Evolutionary conservation across 2,329 filamentous ascomycete genomes (phyloP).

Genomic region (Exophiala oligosperma): DNA sequence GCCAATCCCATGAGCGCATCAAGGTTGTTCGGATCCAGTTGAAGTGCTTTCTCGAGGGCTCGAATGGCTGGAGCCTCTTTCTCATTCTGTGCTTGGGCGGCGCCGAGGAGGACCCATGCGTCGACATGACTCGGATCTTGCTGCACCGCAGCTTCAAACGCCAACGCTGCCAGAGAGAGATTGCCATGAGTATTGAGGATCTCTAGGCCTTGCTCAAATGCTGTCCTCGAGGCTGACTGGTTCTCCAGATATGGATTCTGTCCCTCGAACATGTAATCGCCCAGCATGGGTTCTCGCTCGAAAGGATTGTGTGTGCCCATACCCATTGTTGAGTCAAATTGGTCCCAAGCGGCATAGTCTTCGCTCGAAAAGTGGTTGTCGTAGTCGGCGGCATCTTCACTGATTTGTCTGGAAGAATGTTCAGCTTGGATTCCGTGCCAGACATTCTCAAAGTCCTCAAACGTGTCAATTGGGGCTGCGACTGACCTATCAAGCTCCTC

Average conservation of each 20-base stretch:
- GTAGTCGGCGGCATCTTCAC: conserved; percentile 61
- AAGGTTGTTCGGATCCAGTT: conserved; percentile 82
- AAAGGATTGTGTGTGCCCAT: conserved; percentile 62
- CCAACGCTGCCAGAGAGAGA: conserved; percentile 85
- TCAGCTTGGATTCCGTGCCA: conserved; percentile 50
- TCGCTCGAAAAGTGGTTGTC: conserved; percentile 64
- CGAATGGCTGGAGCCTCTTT: conserved; percentile 96
- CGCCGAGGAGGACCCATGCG: conserved; percentile 90
- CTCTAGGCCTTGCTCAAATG: conserved; percentile 88
- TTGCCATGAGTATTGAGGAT: conserved; percentile 95
- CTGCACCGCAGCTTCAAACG: conserved; percentile 93
- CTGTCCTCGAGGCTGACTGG: conserved; percentile 55
- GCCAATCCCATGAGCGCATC: conserved; percentile 91
- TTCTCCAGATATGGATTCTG: conserved; percentile 86
- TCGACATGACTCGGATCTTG: conserved; percentile 84
- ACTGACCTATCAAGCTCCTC: conserved; percentile 86
- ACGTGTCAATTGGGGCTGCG: conserved; percentile 69
- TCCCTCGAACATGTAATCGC: conserved; percentile 91
- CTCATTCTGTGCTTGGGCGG: conserved; percentile 95
- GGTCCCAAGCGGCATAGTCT: conserved; percentile 78
- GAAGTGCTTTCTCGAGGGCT: conserved; percentile 85
- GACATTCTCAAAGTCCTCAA: conserved; percentile 86
- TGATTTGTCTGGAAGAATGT: conserved; percentile 57
- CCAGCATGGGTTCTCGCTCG: conserved; percentile 68
- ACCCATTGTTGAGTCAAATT: conserved; percentile 59